Conservation (phyloP, 495 filamentous ascomycete genomes). For the Friedmanniomyces simplex region DNA sequence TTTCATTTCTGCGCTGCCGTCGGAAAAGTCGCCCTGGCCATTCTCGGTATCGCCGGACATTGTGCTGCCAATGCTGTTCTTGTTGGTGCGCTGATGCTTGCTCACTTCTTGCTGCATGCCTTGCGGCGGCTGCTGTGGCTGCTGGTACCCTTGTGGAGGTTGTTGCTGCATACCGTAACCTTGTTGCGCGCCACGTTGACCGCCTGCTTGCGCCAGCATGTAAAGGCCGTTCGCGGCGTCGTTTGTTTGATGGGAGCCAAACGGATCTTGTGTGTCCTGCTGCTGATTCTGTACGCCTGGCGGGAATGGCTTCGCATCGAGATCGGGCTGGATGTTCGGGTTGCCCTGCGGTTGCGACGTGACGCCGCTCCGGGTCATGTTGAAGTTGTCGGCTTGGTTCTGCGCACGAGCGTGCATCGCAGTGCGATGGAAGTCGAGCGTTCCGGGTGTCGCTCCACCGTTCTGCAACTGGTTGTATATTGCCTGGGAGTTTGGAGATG, state of each 20-base stretch:
- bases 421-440: slow-evolving; percentile 89
- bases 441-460: slow-evolving; percentile 76
- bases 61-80: slow-evolving; percentile 35
- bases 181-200: slow-evolving; percentile 39
- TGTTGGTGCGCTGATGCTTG: slow-evolving; percentile 22
- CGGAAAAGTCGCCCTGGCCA: slow-evolving; percentile 60
- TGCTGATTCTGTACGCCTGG: slow-evolving; percentile 27
- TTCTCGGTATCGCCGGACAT: slow-evolving; percentile 55
- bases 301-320: slow-evolving; percentile 42
- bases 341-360: slow-evolving; percentile 39
- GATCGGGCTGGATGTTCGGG: slow-evolving; percentile 27
- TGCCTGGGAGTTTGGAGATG: slow-evolving; percentile 76
- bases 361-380: slow-evolving; percentile 32
- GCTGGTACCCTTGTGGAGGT: slow-evolving; percentile 32
- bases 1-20: slow-evolving; percentile 51
- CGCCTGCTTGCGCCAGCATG: slow-evolving; percentile 62
- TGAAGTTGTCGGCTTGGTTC: slow-evolving; percentile 37
- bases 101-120: slow-evolving; percentile 32
- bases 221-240: slow-evolving; percentile 94
- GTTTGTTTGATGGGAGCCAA: slow-evolving; percentile 77
- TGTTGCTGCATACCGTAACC: slow-evolving; percentile 46
- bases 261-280: slow-evolving; percentile 40
- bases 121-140: slow-evolving; percentile 32
- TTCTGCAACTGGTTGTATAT: slow-evolving; percentile 68
- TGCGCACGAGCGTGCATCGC: slow-evolving; percentile 65